Evolutionary conservation across 2,329 filamentous ascomycete species (phyloP).

Genomic region (Hypoxylon sp.): DNA sequence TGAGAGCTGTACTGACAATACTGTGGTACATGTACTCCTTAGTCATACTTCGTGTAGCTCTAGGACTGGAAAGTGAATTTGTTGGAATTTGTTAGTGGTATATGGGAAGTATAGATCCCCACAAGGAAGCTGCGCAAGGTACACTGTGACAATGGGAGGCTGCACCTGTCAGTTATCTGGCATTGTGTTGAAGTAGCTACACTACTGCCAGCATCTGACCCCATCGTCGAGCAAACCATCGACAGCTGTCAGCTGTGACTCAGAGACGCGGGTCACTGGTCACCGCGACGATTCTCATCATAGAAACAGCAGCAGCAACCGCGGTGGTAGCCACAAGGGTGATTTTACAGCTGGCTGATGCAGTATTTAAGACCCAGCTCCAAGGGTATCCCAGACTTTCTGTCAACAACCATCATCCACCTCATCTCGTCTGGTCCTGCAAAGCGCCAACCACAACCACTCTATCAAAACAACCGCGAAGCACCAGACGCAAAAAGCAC

Average conservation of each 20-base stretch:
- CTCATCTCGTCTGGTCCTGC: not conserved
- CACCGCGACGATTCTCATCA: not conserved
- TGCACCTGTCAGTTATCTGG: not conserved
- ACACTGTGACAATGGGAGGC: not conserved
- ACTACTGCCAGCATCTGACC: not conserved
- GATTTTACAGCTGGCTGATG: not conserved
- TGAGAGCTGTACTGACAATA: not conserved
- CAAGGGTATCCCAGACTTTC: not conserved
- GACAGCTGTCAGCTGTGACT: constrained; percentile 2
- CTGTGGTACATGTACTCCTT: not conserved
- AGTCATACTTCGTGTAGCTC: constrained; percentile 1
- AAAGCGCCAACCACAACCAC: not conserved
- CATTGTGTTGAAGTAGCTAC: not conserved
- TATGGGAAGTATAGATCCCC: not conserved
- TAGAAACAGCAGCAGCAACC: not conserved
- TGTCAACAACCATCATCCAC: not conserved
- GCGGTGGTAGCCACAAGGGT: not conserved
- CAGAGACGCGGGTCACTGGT: not conserved
- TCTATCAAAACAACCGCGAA: not conserved
- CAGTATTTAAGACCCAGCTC: not conserved
- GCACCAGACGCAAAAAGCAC: no score
- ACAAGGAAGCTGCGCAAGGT: not conserved
- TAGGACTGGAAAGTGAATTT: not conserved
- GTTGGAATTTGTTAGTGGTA: not conserved
- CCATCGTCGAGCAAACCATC: not conserved